Percentiles rank a stretch among this genome's conserved stretches.
Evolutionary conservation across 306 rosid species (phyloP).

Genomic region (Cicer arietinum): DNA sequence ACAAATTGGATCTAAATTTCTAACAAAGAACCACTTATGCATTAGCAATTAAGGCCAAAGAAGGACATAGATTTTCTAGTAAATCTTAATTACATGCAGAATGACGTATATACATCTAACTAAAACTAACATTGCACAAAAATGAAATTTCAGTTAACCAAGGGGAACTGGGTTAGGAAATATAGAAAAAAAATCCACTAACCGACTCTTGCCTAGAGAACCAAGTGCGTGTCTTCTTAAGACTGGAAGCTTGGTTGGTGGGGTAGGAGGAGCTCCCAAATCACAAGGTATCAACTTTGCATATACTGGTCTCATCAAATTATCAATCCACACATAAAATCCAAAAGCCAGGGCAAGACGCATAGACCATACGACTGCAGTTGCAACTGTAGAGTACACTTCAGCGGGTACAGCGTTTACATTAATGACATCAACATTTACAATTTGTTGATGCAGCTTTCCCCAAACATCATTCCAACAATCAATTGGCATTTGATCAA

Average conservation of each 20-base stretch:
- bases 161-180: conserved; percentile 23
- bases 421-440: conserved; percentile 84
- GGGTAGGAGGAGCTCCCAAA: conserved; percentile 81
- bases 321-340: conserved; percentile 86
- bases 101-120: conserved; percentile 28
- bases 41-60: conserved; percentile 10
- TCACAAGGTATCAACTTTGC: conserved; percentile 91
- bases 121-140: conserved; percentile 23
- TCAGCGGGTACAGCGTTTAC: conserved; percentile 82
- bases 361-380: conserved; percentile 95
- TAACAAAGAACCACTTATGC: conserved; percentile 28
- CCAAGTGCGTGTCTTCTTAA: conserved; percentile 71
- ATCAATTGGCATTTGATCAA: conserved; percentile 92
- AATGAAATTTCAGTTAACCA: conserved; percentile 37
- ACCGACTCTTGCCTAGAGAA: conserved; percentile 94
- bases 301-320: conserved; percentile 85
- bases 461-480: conserved; percentile 97
- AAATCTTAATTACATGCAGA: conserved; percentile 37
- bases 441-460: conserved; percentile 92
- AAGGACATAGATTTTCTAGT: conserved; percentile 21
- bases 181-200: conserved; percentile 44
- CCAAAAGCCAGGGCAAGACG: conserved; percentile 83
- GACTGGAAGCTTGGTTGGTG: conserved; percentile 58
- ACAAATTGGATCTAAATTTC: conserved; percentile 28
- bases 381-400: conserved; percentile 83